Conservation (phyloP, 306 rosid species). For the Phaseolus lunatus region DNA sequence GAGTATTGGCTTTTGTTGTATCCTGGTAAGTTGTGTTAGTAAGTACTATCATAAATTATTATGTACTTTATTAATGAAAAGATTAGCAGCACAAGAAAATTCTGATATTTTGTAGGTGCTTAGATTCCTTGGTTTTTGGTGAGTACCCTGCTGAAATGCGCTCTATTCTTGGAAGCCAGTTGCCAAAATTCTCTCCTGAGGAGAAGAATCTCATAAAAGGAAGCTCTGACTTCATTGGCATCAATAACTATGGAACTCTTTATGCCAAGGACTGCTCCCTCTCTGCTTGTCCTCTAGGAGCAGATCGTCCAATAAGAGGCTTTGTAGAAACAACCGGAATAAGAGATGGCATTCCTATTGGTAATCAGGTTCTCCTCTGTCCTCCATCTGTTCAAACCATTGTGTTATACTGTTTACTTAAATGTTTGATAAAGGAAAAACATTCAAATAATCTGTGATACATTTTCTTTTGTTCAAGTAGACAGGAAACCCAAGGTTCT, state of each 20-base stretch:
- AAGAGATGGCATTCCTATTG: slow-evolving; percentile 69
- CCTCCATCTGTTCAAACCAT: neutral
- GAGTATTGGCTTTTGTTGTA: slow-evolving; percentile 59
- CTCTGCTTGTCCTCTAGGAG: slow-evolving; percentile 49
- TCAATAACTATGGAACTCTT: slow-evolving; percentile 63
- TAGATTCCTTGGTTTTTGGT: slow-evolving; percentile 66
- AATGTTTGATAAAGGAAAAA: neutral
- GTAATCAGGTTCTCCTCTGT: slow-evolving; percentile 51
- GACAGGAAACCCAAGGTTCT: slow-evolving; percentile 61
- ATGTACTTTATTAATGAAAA: neutral
- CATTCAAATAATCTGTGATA: neutral
- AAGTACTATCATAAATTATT: neutral
- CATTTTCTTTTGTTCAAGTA: slow-evolving; percentile 34
- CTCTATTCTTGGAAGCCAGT: slow-evolving; percentile 50
- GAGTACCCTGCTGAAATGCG: slow-evolving; percentile 72
- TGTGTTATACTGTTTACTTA: neutral
- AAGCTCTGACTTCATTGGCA: slow-evolving; percentile 66
- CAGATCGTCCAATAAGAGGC: slow-evolving; percentile 57
- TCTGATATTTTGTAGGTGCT: slow-evolving; percentile 45
- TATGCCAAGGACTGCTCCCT: slow-evolving; percentile 64
- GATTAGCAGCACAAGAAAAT: neutral
- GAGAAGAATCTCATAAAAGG: slow-evolving; percentile 59
- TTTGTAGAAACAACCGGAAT: slow-evolving; percentile 45
- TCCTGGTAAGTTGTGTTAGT: slow-evolving; percentile 54
- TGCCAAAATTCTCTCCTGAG: slow-evolving; percentile 56